A percentile compares a stretch with the other conserved stretches of the same genome.
Evolutionary conservation across 2,329 filamentous ascomycete species (phyloP).

Genomic region (Penicillium corylophilum): DNA sequence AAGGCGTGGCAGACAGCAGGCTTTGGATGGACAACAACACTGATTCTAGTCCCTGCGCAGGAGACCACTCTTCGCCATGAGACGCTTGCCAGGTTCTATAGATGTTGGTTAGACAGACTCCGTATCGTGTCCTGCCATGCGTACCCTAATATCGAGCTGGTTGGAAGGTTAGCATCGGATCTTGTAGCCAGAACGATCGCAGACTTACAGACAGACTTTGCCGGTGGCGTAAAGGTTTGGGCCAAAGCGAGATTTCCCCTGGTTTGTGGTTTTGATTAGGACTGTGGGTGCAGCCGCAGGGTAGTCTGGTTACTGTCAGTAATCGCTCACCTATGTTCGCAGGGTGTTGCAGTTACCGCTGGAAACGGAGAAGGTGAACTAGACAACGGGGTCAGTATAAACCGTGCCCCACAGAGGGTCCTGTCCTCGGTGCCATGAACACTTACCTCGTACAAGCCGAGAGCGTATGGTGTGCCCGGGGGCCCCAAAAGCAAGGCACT

Average conservation of each 20-base stretch:
- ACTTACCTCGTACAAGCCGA: slow-evolving; percentile 89
- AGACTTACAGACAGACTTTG: slow-evolving; percentile 81
- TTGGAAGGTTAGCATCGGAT: slow-evolving; percentile 15
- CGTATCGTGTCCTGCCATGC: slow-evolving; percentile 25
- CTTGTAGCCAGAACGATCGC: not conserved
- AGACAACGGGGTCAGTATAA: not conserved
- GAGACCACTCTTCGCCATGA: slow-evolving; percentile 91
- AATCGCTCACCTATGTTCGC: not conserved
- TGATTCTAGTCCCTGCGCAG: slow-evolving; percentile 91
- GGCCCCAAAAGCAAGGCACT: slow-evolving; percentile 87
- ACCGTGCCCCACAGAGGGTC: not conserved
- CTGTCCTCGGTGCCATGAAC: not conserved
- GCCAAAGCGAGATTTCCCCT: slow-evolving; percentile 86
- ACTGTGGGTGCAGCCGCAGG: slow-evolving; percentile 64
- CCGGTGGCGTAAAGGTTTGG: slow-evolving; percentile 92
- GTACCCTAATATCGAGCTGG: slow-evolving; percentile 81
- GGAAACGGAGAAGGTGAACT: slow-evolving; percentile 77
- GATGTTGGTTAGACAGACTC: slow-evolving; percentile 6
- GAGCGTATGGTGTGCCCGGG: slow-evolving; percentile 93
- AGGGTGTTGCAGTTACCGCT: slow-evolving; percentile 55
- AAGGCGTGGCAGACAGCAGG: slow-evolving; percentile 88
- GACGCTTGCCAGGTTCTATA: slow-evolving; percentile 88
- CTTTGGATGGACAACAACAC: slow-evolving; percentile 95
- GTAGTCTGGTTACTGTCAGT: slow-evolving; percentile 63
- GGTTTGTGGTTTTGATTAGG: slow-evolving; percentile 78